Base-by-base conservation (phyloP, 805 yeast genomes). In the Candida namnaoensis region DNA sequence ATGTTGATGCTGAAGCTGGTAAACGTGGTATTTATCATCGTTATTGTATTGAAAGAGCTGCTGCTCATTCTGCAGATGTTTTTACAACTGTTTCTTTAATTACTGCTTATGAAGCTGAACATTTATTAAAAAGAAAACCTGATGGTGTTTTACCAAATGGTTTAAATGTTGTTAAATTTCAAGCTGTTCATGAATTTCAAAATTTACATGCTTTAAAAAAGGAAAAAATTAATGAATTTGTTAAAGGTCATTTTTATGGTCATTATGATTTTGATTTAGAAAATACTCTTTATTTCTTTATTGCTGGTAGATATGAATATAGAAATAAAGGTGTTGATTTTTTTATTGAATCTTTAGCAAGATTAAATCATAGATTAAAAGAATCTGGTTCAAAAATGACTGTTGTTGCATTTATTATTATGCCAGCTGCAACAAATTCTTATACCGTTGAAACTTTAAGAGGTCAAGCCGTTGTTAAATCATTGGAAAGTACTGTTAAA, bases 121-220 rank as follows among this genome's bases (percentile, higher is more conserved):
- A 90, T 61, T 70, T 91, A 62, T 72, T 91, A 51, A 93, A 91
- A 58, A 76, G 99, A 48, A 90, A 91, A 62, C 99, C 99, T 1
- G 99, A 91, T 58, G 99, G 99, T 4, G 97, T 91, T 23, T 74
- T 93, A 58, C 99, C 99, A 42, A 91, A 91, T 60, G 99, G 99
- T 24, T 72, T 91, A 47, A 91, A 91, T 59, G 98, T 91, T 41
- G 88, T 90, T 48, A 91, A 91, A 67, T 91, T 91, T 66, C 91
- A 86, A 56, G 98, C 98, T 1, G 95, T 91, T 51, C 99, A 91
- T 64, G 99, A 91, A 67, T 91, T 91, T 69, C 99, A 91, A 66
- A 91, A 93, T 64, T 71, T 91, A 64, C 99, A 91, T 67, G 96
- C 96, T 25, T 64, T 81, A 50, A 81, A 83, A 64, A 91, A 91